phyloP scores from a whole-genome alignment of 2,329 filamentous ascomycete genomes.

The Colletotrichum cordylinicola region DNA sequence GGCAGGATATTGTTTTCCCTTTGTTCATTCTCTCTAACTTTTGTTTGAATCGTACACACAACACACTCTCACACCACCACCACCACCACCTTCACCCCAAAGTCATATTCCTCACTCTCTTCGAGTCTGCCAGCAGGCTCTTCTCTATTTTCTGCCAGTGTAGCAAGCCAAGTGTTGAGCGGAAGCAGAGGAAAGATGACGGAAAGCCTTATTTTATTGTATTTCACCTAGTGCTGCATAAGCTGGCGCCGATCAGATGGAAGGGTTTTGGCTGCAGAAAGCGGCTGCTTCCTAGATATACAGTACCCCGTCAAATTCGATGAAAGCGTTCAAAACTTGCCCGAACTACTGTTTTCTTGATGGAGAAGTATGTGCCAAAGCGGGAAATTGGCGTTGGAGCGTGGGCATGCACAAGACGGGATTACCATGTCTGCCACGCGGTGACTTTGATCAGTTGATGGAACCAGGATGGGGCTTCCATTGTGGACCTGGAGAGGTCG shows the following conservation, averaged over 20 bases:
- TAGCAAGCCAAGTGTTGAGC: neutral
- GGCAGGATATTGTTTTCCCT: slow-evolving; percentile 23
- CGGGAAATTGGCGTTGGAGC: neutral
- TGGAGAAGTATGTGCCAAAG: neutral
- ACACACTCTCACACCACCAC: slow-evolving; percentile 15
- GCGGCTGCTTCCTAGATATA: slow-evolving; percentile 17
- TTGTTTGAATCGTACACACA: slow-evolving; percentile 23
- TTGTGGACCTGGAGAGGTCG: neutral
- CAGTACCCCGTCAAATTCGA: slow-evolving; percentile 14
- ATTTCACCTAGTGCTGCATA: slow-evolving; percentile 14
- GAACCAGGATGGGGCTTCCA: neutral
- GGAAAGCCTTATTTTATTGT: slow-evolving; percentile 8
- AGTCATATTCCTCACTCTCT: neutral
- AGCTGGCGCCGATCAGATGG: slow-evolving; percentile 11
- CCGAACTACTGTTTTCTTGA: neutral
- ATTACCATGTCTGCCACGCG: slow-evolving; percentile 17
- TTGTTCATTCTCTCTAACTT: slow-evolving; percentile 21
- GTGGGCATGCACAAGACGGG: neutral
- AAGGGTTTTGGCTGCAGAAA: slow-evolving; percentile 4
- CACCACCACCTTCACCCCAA: neutral
- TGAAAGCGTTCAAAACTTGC: slow-evolving; percentile 2
- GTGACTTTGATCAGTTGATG: neutral
- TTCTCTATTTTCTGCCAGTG: slow-evolving; percentile 9
- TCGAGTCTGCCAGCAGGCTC: slow-evolving; percentile 19
- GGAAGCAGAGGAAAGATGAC: neutral